Percentiles rank a stretch among this genome's conserved stretches.
Evolutionary conservation across 2,329 filamentous ascomycete genomes (phyloP).

Genomic region (Fusarium mexicanum): DNA sequence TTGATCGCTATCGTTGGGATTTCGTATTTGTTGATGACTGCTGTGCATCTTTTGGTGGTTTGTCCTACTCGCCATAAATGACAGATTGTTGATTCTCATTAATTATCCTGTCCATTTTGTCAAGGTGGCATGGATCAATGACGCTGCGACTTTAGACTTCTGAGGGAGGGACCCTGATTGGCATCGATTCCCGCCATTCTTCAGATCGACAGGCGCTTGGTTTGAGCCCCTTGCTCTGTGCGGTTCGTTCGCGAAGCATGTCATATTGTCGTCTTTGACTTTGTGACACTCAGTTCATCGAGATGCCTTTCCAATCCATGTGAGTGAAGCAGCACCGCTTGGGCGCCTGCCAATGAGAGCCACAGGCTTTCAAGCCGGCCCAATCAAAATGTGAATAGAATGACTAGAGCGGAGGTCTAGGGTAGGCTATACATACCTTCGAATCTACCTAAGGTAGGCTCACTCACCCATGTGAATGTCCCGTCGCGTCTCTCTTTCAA

Average conservation of each 20-base stretch:
- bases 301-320: background rate
- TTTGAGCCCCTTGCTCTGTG: conserved; percentile 1
- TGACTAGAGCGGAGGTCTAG: background rate
- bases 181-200: background rate
- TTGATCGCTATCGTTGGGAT: background rate
- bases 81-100: background rate
- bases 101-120: background rate
- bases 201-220: conserved; percentile 11
- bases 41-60: background rate
- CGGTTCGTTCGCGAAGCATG: background rate
- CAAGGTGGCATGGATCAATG: conserved; percentile 16
- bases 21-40: background rate
- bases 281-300: background rate
- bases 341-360: background rate
- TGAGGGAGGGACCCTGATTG: conserved; percentile 30
- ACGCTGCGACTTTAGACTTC: conserved; percentile 5
- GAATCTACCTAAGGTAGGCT: background rate
- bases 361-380: background rate
- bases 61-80: no score
- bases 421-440: background rate
- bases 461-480: background rate
- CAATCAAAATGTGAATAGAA: background rate
- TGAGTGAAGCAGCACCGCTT: no score
- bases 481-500: conserved; percentile 14
- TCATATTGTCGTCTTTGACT: background rate